Conservation (phyloP, 2,329 filamentous ascomycete genomes). For the Alternaria sp. region DNA sequence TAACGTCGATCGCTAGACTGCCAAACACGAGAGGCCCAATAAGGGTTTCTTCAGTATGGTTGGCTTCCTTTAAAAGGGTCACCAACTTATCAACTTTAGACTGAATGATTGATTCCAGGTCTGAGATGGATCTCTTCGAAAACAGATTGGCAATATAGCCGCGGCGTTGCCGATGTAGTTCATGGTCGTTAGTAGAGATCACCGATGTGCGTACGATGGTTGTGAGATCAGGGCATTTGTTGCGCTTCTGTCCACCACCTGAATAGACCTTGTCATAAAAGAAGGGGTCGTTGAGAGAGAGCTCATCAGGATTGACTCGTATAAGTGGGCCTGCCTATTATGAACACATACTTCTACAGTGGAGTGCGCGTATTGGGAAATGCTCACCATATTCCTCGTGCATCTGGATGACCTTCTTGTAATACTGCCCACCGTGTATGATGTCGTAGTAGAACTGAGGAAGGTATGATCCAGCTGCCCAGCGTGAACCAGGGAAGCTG, state of each 20-base stretch:
- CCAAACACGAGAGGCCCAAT: slow-evolving; percentile 14
- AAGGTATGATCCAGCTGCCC: slow-evolving; percentile 16
- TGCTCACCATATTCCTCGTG: slow-evolving; percentile 34
- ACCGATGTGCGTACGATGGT: background rate
- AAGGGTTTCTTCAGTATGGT: slow-evolving; percentile 4
- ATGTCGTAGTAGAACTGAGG: slow-evolving; percentile 24
- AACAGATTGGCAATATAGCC: slow-evolving; percentile 37
- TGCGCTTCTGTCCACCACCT: slow-evolving; percentile 4
- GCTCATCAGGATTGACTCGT: slow-evolving; percentile 17
- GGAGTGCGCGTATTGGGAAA: background rate
- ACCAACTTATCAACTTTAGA: slow-evolving; percentile 15
- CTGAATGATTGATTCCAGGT: slow-evolving; percentile 32
- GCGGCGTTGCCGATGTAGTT: slow-evolving; percentile 36
- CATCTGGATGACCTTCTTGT: slow-evolving; percentile 45
- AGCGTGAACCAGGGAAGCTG: slow-evolving; percentile 19
- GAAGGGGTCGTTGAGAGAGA: slow-evolving; percentile 20
- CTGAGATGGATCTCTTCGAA: slow-evolving; percentile 29
- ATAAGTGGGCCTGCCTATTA: slow-evolving; percentile 22
- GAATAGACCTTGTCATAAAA: slow-evolving; percentile 4
- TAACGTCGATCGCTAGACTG: slow-evolving; percentile 17
- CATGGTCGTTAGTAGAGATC: slow-evolving; percentile 21
- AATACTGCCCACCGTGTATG: slow-evolving; percentile 35
- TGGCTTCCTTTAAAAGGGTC: slow-evolving; percentile 3
- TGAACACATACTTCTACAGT: background rate
- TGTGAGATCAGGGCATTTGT: background rate